phyloP scores from a whole-genome alignment of 805 yeast genomes.

The Saccharomycopsis sp. region DNA sequence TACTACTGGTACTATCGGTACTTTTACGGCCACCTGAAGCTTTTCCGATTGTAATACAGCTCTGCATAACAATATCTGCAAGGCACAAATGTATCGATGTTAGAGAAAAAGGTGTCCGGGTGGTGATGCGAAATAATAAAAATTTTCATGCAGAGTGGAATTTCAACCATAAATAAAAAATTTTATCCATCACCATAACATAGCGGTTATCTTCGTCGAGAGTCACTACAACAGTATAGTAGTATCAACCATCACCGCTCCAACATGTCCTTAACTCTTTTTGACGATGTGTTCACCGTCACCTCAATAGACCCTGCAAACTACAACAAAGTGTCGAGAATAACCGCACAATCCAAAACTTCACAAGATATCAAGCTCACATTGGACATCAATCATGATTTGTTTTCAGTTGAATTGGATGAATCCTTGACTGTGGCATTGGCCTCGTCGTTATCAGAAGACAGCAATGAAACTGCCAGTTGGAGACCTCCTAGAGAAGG shows the following conservation, averaged over 20 bases:
- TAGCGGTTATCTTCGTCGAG: no score
- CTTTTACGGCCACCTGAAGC: no score
- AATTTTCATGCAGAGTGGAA: neutral
- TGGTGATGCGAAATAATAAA: no score
- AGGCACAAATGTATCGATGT: no score
- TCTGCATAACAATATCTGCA: neutral
- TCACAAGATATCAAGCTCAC: conserved; percentile 75
- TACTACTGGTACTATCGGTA: no score
- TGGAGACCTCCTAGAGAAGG: conserved; percentile 58
- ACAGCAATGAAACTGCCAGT: conserved; percentile 36
- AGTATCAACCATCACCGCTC: neutral
- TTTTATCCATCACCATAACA: neutral
- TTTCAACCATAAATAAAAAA: neutral
- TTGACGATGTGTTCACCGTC: conserved; percentile 88
- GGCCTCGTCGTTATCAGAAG: conserved; percentile 63
- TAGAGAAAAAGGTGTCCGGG: no score
- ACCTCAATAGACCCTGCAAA: conserved; percentile 81
- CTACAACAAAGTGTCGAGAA: conserved; percentile 86
- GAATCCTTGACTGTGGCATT: conserved; percentile 81
- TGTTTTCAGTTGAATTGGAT: conserved; percentile 73
- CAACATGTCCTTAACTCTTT: conserved; percentile 63
- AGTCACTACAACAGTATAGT: neutral
- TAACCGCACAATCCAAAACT: conserved; percentile 65
- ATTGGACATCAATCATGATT: conserved; percentile 83
- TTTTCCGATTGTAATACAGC: no score